Conservation (phyloP, 352 stramenopile species). For the Blastocystis sp. region DNA sequence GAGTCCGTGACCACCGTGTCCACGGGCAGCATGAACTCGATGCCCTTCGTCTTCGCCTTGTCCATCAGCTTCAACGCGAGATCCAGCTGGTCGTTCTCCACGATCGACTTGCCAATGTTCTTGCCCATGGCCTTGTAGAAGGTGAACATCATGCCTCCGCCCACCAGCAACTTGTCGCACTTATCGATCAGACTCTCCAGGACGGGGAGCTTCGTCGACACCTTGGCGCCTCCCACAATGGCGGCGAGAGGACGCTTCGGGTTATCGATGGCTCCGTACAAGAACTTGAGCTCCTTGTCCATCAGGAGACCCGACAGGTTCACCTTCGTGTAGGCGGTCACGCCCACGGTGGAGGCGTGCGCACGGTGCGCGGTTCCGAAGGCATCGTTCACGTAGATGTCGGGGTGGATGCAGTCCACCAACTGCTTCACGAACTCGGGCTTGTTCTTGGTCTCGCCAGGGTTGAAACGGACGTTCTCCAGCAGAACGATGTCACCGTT, state of each 20-base stretch:
- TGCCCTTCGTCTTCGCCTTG: constrained; percentile 89
- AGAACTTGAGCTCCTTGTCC: constrained; percentile 98
- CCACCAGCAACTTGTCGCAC: constrained; percentile 93
- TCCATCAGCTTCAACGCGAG: constrained; percentile 80
- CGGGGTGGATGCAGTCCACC: constrained; percentile 74
- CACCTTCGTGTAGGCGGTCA: constrained; percentile 73
- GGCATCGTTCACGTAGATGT: constrained; percentile 97
- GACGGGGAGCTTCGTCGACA: constrained; percentile 96
- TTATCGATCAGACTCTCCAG: constrained; percentile 99
- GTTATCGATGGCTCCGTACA: constrained; percentile 91
- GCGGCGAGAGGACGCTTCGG: constrained; percentile 88
- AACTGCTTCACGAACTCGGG: constrained; percentile 77
- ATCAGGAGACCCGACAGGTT: constrained; percentile 82
- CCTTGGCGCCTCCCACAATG: constrained; percentile 97
- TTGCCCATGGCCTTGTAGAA: constrained; percentile 96
- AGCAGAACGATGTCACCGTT: constrained; percentile 81
- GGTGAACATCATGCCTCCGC: constrained; percentile 99
- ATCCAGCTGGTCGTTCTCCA: constrained; percentile 77
- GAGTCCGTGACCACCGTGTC: constrained; percentile 93
- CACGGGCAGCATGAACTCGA: constrained; percentile 87
- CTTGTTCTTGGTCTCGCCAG: constrained; percentile 87
- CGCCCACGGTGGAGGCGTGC: constrained; percentile 92
- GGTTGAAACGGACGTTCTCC: constrained; percentile 97
- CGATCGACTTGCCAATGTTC: constrained; percentile 83
- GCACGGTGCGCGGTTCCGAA: constrained; percentile 97